phyloP scores from a whole-genome alignment of 768 basidiomycete species.

The Phaeolepiota aurea region DNA sequence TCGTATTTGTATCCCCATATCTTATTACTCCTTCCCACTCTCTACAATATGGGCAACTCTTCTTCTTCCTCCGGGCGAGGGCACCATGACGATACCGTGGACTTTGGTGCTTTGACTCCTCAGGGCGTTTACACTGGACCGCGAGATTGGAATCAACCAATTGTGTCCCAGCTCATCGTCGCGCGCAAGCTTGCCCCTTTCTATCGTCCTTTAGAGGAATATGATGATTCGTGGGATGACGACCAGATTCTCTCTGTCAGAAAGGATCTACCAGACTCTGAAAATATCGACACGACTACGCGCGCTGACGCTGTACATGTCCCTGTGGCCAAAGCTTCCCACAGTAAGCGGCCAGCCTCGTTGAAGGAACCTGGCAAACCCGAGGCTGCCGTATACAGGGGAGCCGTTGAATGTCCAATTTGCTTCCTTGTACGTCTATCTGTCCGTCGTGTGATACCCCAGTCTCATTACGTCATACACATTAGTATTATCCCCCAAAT shows the following conservation, averaged over 20 bases:
- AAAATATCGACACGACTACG: constrained; percentile 35
- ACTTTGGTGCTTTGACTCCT: constrained; percentile 73
- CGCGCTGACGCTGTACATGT: constrained; percentile 33
- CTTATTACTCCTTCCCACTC: constrained; percentile 5
- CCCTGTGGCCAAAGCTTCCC: constrained; percentile 25
- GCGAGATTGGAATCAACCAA: constrained; percentile 82
- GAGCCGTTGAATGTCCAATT: constrained; percentile 92
- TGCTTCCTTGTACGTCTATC: constrained; percentile 80
- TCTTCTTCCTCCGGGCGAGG: constrained; percentile 66
- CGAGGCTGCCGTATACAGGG: constrained; percentile 77
- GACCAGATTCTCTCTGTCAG: constrained; percentile 79
- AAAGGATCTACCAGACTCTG: constrained; percentile 53
- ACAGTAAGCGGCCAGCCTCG: constrained; percentile 45
- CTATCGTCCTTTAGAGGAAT: constrained; percentile 93
- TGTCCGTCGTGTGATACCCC: constrained; percentile 8
- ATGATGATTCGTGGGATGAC: constrained; percentile 81
- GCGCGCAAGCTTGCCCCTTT: constrained; percentile 90
- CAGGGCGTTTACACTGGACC: constrained; percentile 82
- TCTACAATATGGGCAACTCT: constrained; percentile 66
- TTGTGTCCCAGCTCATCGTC: constrained; percentile 83
- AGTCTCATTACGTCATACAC: constrained; percentile 19
- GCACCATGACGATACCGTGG: constrained; percentile 77
- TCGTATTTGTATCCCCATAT: not conserved
- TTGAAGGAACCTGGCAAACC: constrained; percentile 62
- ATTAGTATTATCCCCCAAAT: constrained; percentile 92